Base-by-base conservation (phyloP, 768 basidiomycete species). In the Lactarius tabidus region DNA sequence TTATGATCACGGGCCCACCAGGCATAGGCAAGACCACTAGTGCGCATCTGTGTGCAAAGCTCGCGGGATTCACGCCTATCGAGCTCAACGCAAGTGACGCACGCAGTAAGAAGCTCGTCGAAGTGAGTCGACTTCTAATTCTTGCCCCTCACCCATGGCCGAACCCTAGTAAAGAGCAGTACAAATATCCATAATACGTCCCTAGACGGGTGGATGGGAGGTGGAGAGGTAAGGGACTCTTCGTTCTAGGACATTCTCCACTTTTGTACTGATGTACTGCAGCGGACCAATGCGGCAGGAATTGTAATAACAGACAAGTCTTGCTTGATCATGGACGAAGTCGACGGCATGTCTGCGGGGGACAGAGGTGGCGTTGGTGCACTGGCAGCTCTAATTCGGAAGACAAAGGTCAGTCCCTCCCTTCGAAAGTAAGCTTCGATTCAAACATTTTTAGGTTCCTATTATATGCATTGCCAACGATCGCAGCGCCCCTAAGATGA, bases 401-500 rank as follows among this genome's bases (percentile, higher is more conserved):
- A 96, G 80, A 89, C 90, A 26, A 93, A 89, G 80, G 94, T 91
- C 29, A 38, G n/a, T 51, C 14, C 23, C 8, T 48, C 35, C 36
- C 28, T 15, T 43, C 35, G 10, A n/a, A 33, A 28, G 41, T 53
- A 31, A 17, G n/a, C 9, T 18, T 28, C 17, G 5, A 41, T 39
- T 63, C 35, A 64, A 48, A 26, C 12, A 2, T 9, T 33, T 54
- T 39, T 63, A 97, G 95, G 85, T 97, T 57, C 97, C 97, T 0
- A 93, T 99, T 68, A 97, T 99, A 38, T 95, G 96, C 71, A 98
- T 99, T 66, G 95, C 95, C 38, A 99, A 99, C 70, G 97, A 99
- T 72, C 80, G 83, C 28, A 81, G 81, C 1, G 86, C 86, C n/a
- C 90, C 86, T 69, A 99, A 99, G 76, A 82, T 99, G 73, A 98